phyloP scores from a whole-genome alignment of 2,329 filamentous ascomycete species.

The Hypoxylon sp. region DNA sequence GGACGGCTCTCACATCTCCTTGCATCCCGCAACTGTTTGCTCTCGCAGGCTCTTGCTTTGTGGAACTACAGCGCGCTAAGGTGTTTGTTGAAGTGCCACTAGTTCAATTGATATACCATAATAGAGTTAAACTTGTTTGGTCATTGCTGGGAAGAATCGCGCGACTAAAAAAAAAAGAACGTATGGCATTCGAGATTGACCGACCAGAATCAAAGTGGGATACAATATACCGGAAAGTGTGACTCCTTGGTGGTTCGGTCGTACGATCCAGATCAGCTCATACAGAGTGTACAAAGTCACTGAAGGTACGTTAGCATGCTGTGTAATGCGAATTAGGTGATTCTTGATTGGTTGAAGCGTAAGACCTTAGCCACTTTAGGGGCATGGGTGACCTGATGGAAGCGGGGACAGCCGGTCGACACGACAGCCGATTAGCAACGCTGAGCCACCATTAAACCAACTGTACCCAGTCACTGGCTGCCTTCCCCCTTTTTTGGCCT shows the following conservation, averaged over 20 bases:
- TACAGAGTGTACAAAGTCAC: slow-evolving; percentile 30
- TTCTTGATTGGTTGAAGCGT: slow-evolving; percentile 23
- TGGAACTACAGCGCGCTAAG: slow-evolving; percentile 19
- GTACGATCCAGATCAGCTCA: slow-evolving; percentile 48
- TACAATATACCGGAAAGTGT: slow-evolving; percentile 32
- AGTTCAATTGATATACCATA: background rate
- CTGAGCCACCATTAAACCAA: slow-evolving; percentile 8
- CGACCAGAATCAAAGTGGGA: slow-evolving; percentile 16
- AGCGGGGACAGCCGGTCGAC: slow-evolving; percentile 43
- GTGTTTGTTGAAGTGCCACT: background rate
- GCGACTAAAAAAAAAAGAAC: slow-evolving; percentile 22
- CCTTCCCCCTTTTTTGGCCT: slow-evolving; percentile 10
- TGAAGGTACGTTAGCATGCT: slow-evolving; percentile 35
- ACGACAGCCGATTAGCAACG: slow-evolving; percentile 33
- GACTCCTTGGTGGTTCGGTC: slow-evolving; percentile 41
- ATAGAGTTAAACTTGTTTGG: slow-evolving; percentile 23
- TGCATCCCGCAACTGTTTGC: slow-evolving; percentile 13
- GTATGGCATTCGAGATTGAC: slow-evolving; percentile 18
- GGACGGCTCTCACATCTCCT: slow-evolving; percentile 14
- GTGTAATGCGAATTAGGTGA: slow-evolving; percentile 41
- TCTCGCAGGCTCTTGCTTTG: slow-evolving; percentile 5
- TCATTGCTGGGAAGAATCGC: slow-evolving; percentile 33
- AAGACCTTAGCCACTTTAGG: slow-evolving; percentile 35
- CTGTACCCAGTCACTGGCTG: slow-evolving; percentile 14
- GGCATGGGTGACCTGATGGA: slow-evolving; percentile 34